Evolutionary conservation across 1,139 yeast genomes (phyloP).

Genomic region (Pichia sp.): DNA sequence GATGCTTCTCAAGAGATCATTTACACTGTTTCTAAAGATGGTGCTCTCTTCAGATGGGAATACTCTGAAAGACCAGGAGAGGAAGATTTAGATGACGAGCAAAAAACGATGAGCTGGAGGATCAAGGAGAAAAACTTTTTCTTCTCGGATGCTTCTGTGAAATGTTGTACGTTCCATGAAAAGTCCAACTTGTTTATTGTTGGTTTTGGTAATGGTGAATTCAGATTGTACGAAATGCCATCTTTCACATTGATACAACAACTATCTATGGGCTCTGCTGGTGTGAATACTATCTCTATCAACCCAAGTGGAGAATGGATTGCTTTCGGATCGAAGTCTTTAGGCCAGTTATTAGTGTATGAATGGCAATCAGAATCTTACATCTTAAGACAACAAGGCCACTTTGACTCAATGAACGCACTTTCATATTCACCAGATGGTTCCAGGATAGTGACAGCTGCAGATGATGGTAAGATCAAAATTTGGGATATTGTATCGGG

Average conservation of each 20-base stretch:
- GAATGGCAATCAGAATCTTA: conserved; percentile 99
- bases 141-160: conserved; percentile 68
- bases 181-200: conserved; percentile 64
- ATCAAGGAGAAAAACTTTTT: conserved; percentile 69
- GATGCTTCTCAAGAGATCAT: conserved; percentile 79
- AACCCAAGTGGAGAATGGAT: conserved; percentile 94
- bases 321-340: conserved; percentile 84
- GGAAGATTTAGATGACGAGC: conserved; percentile 33
- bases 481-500: conserved; percentile 96
- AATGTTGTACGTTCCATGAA: conserved; percentile 81
- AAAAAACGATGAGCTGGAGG: conserved; percentile 56
- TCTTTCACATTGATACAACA: conserved; percentile 74
- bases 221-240: conserved; percentile 85
- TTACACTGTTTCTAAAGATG: conserved; percentile 89
- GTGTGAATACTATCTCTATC: conserved; percentile 73
- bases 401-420: conserved; percentile 83
- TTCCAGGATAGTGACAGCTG: conserved; percentile 81
- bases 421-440: conserved; percentile 94
- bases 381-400: conserved; percentile 93
- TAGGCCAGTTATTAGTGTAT: conserved; percentile 93
- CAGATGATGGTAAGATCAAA: conserved; percentile 95
- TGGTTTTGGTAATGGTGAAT: conserved; percentile 90
- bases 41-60: conserved; percentile 91
- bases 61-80: conserved; percentile 48
- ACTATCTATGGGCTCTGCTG: conserved; percentile 86